These are phyloP conservation scores for Myxozyma kluyveri DNA, from an alignment of 805 yeast genomes.

Conservation along the genomic window DNA sequence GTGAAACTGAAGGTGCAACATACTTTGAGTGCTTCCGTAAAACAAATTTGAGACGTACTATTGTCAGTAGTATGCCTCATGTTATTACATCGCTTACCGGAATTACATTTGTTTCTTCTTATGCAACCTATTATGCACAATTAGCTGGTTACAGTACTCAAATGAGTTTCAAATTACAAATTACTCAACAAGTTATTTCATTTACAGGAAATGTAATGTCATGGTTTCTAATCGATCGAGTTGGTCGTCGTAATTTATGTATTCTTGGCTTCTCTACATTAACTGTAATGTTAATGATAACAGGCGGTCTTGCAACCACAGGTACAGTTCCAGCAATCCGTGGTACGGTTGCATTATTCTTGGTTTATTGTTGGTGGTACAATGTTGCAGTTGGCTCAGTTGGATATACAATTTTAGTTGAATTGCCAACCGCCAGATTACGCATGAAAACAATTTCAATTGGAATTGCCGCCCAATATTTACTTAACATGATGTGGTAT, in stretches of 20 bases:
- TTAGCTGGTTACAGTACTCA: constrained; percentile 46
- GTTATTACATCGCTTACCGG: constrained; percentile 49
- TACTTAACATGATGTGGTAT: no score
- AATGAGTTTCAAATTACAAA: constrained; percentile 30
- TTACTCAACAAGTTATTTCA: constrained; percentile 30
- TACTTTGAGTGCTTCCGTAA: constrained; percentile 48
- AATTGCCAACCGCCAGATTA: no score
- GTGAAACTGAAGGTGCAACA: constrained; percentile 34
- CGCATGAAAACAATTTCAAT: no score
- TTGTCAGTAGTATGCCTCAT: constrained; percentile 43
- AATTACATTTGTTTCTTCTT: constrained; percentile 9
- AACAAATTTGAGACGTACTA: constrained; percentile 47
- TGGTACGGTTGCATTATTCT: no score
- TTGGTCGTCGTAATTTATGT: constrained; percentile 37
- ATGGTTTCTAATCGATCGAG: constrained; percentile 1
- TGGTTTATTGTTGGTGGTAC: no score
- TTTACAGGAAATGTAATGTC: constrained; percentile 1
- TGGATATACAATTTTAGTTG: no score
- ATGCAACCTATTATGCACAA: constrained; percentile 24
- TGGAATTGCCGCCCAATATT: no score
- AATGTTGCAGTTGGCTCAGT: no score
- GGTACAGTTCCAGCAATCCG: no score
- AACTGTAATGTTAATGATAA: no score
- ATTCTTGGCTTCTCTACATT: constrained; percentile 40
- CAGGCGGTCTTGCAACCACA: no score